phyloP scores from a whole-genome alignment of 805 yeast genomes.

The Sugiyamaella qingdaonensis region DNA sequence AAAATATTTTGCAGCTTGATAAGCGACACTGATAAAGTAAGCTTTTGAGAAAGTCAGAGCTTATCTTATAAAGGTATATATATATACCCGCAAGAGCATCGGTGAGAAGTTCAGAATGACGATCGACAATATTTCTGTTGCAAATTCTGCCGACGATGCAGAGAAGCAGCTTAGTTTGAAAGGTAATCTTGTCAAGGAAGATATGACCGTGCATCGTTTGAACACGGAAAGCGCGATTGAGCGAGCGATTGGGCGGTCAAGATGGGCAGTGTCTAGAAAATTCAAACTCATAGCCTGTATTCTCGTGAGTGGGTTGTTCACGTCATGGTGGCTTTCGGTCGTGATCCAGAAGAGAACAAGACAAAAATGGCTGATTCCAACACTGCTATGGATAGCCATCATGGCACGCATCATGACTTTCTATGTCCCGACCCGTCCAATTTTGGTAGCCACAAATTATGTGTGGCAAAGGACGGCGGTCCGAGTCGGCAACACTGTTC shows the following conservation, averaged over 20 bases:
- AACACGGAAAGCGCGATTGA: too few relatives aligned
- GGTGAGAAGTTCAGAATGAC: neutral
- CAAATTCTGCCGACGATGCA: neutral
- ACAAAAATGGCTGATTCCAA: conserved; percentile 55
- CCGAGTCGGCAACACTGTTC: conserved; percentile 32
- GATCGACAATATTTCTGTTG: neutral
- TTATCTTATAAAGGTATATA: too few relatives aligned
- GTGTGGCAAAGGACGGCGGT: conserved; percentile 31
- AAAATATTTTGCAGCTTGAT: neutral
- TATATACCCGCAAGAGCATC: too few relatives aligned
- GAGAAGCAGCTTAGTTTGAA: neutral
- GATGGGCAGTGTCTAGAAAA: neutral
- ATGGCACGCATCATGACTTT: conserved; percentile 51
- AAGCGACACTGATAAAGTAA: neutral
- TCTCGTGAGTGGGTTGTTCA: conserved; percentile 39
- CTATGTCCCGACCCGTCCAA: conserved; percentile 40
- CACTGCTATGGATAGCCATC: conserved; percentile 47
- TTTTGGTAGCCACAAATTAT: conserved; percentile 30
- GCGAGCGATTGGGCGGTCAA: too few relatives aligned
- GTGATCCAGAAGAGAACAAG: conserved; percentile 47
- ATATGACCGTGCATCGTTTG: neutral
- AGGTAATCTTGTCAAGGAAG: neutral
- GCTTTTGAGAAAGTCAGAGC: too few relatives aligned
- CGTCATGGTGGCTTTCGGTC: conserved; percentile 57
- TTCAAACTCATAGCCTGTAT: conserved; percentile 19